Evolutionary conservation across 176 grass and related monocot genomes (phyloP).

Genomic region (Ampelocalamus luodianensis): DNA sequence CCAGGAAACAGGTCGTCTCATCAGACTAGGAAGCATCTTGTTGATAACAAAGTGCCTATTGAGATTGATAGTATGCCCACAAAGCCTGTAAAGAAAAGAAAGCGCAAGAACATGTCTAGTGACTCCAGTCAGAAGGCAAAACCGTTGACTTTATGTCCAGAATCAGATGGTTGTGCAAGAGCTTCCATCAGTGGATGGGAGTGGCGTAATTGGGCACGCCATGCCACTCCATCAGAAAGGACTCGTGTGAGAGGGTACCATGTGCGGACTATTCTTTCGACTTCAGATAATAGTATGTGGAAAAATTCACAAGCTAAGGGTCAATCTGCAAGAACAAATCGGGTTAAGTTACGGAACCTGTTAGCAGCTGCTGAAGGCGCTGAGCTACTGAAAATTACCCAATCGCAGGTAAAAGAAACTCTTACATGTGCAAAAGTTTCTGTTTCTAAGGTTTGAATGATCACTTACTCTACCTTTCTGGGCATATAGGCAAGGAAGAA

Average conservation of each 20-base stretch:
- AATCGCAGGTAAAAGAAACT: constrained; percentile 65
- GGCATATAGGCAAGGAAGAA: constrained; percentile 87
- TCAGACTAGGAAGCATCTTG: constrained; percentile 54
- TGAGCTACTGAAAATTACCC: constrained; percentile 85
- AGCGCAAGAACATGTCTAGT: constrained; percentile 44
- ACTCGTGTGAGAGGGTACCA: constrained; percentile 73
- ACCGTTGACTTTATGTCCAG: constrained; percentile 61
- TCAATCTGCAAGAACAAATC: constrained; percentile 88
- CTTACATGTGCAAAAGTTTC: constrained; percentile 16
- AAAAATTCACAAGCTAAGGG: constrained; percentile 65
- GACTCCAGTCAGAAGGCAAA: constrained; percentile 50
- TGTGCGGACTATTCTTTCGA: constrained; percentile 51
- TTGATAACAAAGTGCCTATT: constrained; percentile 43
- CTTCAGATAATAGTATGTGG: constrained; percentile 50
- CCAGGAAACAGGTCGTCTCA: constrained; percentile 61
- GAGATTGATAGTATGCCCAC: constrained; percentile 26
- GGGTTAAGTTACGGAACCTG: constrained; percentile 82
- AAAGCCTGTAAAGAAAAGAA: constrained; percentile 60
- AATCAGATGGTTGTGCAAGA: constrained; percentile 85
- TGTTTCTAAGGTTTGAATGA: constrained; percentile 26
- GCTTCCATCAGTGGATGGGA: constrained; percentile 85
- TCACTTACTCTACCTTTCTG: constrained; percentile 23
- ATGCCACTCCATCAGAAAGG: constrained; percentile 77
- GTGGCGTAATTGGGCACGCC: constrained; percentile 85
- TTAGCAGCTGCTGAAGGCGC: constrained; percentile 79